Evolutionary conservation across 345 rosid species (phyloP).

Genomic region (Geranium rotundifolium): DNA sequence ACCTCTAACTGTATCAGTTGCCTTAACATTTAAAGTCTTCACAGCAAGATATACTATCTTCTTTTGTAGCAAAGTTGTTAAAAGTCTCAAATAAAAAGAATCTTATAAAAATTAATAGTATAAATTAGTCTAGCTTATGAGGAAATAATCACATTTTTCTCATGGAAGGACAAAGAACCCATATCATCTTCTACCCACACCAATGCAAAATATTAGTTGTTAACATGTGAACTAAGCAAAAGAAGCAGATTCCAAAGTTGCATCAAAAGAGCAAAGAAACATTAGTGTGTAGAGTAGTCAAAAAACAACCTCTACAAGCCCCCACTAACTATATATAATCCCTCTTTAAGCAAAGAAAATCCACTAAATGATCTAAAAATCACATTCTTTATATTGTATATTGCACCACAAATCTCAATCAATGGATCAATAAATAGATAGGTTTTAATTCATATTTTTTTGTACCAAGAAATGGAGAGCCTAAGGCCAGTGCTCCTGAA

Average conservation of each 20-base stretch:
- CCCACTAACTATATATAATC: neutral
- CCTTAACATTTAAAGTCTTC: no score
- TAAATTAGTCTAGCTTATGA: neutral
- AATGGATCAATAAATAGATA: neutral
- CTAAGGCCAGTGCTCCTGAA: slow-evolving; percentile 51
- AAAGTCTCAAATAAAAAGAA: no score
- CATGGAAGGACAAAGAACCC: neutral
- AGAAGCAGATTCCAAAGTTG: slow-evolving; percentile 23
- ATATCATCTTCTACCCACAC: neutral
- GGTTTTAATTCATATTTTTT: no score
- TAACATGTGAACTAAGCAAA: neutral
- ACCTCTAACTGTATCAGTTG: no score
- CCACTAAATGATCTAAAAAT: slow-evolving; percentile 4
- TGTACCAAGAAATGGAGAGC: slow-evolving; percentile 14
- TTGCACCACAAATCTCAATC: slow-evolving; percentile 6
- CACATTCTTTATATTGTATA: neutral
- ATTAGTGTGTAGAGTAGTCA: slow-evolving; percentile 13
- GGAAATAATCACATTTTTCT: neutral
- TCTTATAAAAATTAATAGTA: no score
- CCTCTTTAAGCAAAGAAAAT: slow-evolving; percentile 28
- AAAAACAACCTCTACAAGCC: slow-evolving; percentile 24
- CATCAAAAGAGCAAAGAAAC: slow-evolving; percentile 7
- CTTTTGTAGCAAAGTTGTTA: no score
- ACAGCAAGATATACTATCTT: no score
- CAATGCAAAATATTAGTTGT: no score